Base-by-base conservation (phyloP, 352 stramenopile genomes). In the Nothophytophthora sp. region DNA sequence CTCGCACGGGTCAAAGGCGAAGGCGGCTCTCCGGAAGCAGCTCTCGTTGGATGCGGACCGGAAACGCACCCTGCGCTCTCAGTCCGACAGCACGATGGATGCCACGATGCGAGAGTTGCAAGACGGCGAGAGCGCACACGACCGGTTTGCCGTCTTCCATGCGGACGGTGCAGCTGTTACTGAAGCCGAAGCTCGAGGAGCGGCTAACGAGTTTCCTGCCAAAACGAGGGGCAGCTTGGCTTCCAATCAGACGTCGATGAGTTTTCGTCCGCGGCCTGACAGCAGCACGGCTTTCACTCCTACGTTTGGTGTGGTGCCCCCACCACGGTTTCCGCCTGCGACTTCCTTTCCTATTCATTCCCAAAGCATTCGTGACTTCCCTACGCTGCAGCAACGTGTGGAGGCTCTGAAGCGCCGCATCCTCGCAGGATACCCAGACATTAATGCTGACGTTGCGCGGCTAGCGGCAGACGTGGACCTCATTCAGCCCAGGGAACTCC, bases 401-500 rank as follows among this genome's bases (percentile, higher is more conserved):
- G 75, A 87, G 39, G 46, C 43, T 5, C 23, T 87, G 29, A 85
- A 88, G 50, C 72, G 66, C 19, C 66, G 66, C 2, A 65, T 86
- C 16, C 46, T 70, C 12, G 50, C 70, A 10, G 74, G 70, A 11
- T 63, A 70, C 29, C 22, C 50, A 2, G 69, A 83, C 24, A 50
- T 66, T 20, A 55, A 73, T 27, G 39, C 45, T 32, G 63, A 75
- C 12, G 44, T 76, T 20, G 63, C 48, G 20, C 57, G 55, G 2
- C 25, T 77, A 10, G 46, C 37, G 1, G 19, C 56, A 4, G 70
- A 79, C 24, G 55, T 81, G 12, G 53, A 76, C 7, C 32, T 48
- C 2, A 66, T 73, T 11, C 11, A 40, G 12, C 40, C 36, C 1
- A 20, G 18, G 5, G 70, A 84, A n/a, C 70, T 88, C 5, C 67